Conservation (phyloP, 257 asterid species). For the Salvia hispanica region DNA sequence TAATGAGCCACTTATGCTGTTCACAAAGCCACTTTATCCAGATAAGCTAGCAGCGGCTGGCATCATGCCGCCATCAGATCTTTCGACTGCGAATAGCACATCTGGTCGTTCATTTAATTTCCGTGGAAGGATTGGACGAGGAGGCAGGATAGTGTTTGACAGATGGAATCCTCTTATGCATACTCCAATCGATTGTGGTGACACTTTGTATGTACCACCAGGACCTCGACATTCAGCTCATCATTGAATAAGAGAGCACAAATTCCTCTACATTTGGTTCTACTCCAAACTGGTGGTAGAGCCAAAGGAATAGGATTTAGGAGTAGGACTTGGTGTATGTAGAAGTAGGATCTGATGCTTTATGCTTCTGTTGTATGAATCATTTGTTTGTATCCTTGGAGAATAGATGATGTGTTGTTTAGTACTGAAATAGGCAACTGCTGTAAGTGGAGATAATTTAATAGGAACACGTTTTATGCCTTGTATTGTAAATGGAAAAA, state of each 20-base stretch:
- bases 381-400: background rate
- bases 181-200: conserved; percentile 59
- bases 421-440: no score
- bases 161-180: conserved; percentile 83
- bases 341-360: conserved; percentile 16
- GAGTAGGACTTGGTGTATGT: conserved; percentile 1
- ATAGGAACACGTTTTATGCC: background rate
- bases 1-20: conserved; percentile 69
- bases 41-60: conserved; percentile 87
- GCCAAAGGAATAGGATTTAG: background rate
- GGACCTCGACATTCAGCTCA: conserved; percentile 55
- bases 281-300: background rate
- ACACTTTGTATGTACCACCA: conserved; percentile 60
- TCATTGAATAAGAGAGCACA: conserved; percentile 33
- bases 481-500: background rate
- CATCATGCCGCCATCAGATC: conserved; percentile 71
- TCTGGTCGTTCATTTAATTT: conserved; percentile 47
- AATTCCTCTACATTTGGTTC: background rate
- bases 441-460: no score
- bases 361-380: conserved; percentile 19
- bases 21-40: conserved; percentile 82
- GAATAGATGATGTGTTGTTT: background rate
- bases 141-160: conserved; percentile 89
- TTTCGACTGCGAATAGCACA: conserved; percentile 48
- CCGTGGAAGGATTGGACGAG: conserved; percentile 88